Evolutionary conservation across 2,329 filamentous ascomycete genomes (phyloP), one percentile per base, ranked within the genome.

Genomic region (Bertia moriformis): DNA sequence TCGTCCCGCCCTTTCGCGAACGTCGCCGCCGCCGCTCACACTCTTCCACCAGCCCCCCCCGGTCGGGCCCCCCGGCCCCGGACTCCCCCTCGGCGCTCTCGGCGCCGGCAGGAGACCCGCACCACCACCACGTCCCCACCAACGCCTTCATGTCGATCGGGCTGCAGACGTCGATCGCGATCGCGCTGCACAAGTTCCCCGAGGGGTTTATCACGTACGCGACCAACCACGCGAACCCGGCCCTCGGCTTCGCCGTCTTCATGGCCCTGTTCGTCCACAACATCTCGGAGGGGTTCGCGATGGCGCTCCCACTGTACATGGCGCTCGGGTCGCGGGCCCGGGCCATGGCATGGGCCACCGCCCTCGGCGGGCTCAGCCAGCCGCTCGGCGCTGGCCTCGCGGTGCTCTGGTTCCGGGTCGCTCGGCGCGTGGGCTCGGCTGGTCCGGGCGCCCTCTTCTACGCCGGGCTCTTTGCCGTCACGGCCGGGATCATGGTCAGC

Each of bases 211-310:
- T 98, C 48, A 96, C 89, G 1, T 98, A 93, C 55, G 89, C 91
- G 5, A 95, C 91, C 10, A 98, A 96, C 58, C 91, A 98, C 54
- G 89, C 87, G 12, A 95, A 88, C 55, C 88, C 89, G 0, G 67
- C 72, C 0, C 73, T 98, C 0, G 91, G 91, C 15, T 77, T 94
- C 58, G 83, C 84, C 39, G 86, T 98, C 40, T 98, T 98, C 61
- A 73, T 96, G 57, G 89, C 91, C 1, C 71, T 98, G 4, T 94
- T 94, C 54, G 88, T 98, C 42, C 91, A 98, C 68, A 98, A 96
- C 61, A 93, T 98, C 51, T 88, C 86, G 18, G 91, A 98, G 62
- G 91, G 91, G 2, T 96, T 96, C 54, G 85, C 88, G 44, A 82
- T 98, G 71, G 86, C 87, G 0, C 63, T 98, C 1, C 91, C 91